Evolutionary conservation across 768 basidiomycete species (phyloP).

Genomic region (Suillus discolor): DNA sequence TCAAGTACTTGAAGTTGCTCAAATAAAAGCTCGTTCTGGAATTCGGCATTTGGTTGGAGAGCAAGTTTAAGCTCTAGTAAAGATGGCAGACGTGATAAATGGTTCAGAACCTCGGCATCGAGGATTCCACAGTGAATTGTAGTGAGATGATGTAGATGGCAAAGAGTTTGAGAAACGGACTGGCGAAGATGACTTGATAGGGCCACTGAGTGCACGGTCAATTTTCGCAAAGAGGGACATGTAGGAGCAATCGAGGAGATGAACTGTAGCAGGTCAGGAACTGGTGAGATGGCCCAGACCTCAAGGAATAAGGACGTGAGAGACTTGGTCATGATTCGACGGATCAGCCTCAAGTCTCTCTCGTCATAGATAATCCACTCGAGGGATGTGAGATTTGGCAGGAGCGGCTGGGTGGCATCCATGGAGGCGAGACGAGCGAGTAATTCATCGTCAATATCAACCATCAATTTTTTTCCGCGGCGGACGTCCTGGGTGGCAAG

Average conservation of each 20-base stretch:
- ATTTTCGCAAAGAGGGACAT: background rate
- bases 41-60: background rate
- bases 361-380: conserved; percentile 18
- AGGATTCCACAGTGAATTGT: conserved; percentile 9
- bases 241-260: background rate
- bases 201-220: background rate
- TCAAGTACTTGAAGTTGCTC: conserved; percentile 2
- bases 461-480: background rate
- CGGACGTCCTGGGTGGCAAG: background rate
- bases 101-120: conserved; percentile 22
- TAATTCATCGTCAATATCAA: conserved; percentile 5
- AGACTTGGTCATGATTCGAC: conserved; percentile 3
- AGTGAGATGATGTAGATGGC: conserved; percentile 3
- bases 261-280: background rate
- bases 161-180: conserved; percentile 6
- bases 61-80: conserved; percentile 11
- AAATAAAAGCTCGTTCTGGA: background rate
- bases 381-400: conserved; percentile 30
- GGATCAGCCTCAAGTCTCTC: background rate
- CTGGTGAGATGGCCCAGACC: background rate
- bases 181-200: background rate
- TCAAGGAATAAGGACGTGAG: conserved; percentile 2
- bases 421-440: conserved; percentile 1
- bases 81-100: conserved; percentile 27
- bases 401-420: conserved; percentile 20